Evolutionary conservation across 208 protist species (phyloP), one percentile per base, ranked within the genome.

Genomic region (Crithidia acanthocephali): DNA sequence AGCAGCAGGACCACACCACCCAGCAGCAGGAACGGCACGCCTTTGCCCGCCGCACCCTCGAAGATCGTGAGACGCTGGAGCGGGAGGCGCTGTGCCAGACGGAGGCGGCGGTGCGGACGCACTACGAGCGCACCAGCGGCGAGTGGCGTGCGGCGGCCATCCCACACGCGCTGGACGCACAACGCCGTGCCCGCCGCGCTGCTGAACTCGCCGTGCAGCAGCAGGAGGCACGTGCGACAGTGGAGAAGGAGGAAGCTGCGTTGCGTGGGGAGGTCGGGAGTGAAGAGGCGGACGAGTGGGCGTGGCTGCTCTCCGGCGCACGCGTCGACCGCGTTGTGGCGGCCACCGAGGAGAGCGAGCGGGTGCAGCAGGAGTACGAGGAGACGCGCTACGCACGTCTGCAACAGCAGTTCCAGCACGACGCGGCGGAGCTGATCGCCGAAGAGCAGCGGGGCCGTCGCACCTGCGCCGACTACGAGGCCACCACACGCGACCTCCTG

Each of bases 321-420:
- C 70, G 71, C 55, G 52, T 75, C 4, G 74, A 66, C 7, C 68
- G 79, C 27, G 79, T 81, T 25, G 23, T 72, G 23, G 77, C 75
- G 1, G 70, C 69, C 23, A 76, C 74, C 8, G 79, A 68, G 25
- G 71, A 81, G 33, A 59, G 70, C 35, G 71, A 80, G 20, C 75
- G 75, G n/a, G 53, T 85, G n/a, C 80, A 81, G 40, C 44, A 68
- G 20, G 74, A 82, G 45, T 76, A 73, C 53, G 68, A 73, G 40
- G 71, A 66, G 47, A 11, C 64, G 44, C 72, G 72, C 25, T 37
- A 23, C 20, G 60, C 70, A 37, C 61, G 62, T 2, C 23, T 66
- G 2, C n/a, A 28, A 25, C 32, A n/a, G 16, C 55, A 70, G 35
- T 50, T 72, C 33, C 67, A 45, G 20, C 40, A 72, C 13, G 68